These are phyloP conservation scores for Aspergillus puulaauensis DNA, from an alignment of 2,329 filamentous ascomycete species.

Conservation along the genomic window DNA sequence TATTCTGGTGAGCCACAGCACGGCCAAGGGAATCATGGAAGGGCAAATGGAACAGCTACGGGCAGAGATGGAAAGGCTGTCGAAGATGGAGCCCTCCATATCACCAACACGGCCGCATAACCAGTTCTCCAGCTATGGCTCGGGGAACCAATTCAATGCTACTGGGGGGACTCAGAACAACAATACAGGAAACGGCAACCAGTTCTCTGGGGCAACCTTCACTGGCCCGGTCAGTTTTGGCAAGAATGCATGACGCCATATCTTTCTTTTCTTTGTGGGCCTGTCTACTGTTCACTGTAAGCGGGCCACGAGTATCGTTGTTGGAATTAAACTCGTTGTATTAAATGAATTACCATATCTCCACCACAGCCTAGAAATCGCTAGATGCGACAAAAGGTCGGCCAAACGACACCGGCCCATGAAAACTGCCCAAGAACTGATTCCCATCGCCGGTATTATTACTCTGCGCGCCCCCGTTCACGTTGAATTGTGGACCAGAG, in stretches of 20 bases:
- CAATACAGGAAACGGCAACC: background rate
- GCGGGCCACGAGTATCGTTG: no score
- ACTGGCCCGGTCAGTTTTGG: background rate
- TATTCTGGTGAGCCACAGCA: background rate
- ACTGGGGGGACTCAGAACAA: background rate
- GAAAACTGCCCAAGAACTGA: no score
- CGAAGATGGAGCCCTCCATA: background rate
- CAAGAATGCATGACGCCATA: background rate
- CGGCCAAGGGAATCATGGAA: background rate
- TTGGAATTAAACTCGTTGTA: no score
- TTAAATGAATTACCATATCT: no score
- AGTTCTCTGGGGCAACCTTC: background rate
- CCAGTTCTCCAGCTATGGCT: background rate
- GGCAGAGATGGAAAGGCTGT: background rate
- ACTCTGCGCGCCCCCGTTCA: no score
- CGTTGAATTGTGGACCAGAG: no score
- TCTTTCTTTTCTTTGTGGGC: no score
- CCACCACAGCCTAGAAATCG: no score
- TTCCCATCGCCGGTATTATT: no score
- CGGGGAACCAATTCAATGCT: background rate
- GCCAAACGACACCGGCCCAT: no score
- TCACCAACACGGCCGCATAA: background rate
- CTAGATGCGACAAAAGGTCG: no score
- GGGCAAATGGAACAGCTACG: background rate
- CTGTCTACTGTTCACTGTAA: no score